Conservation (phyloP, 2,329 filamentous ascomycete species). For the Pseudocercospora musae region DNA sequence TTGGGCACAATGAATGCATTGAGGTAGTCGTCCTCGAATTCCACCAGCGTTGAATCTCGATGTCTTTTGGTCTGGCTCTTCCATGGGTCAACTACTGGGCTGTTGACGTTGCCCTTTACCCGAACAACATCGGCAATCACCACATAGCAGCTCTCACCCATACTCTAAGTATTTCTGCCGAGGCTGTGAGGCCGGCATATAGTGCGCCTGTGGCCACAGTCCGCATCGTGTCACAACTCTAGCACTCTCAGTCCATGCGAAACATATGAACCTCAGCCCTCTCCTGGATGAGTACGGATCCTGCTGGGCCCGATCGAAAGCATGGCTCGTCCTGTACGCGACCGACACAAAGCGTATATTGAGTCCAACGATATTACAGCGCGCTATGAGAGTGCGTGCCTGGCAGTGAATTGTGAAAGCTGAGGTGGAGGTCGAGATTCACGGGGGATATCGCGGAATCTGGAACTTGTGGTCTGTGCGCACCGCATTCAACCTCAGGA, state of each 20-base stretch:
- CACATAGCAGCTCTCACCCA: too few relatives aligned
- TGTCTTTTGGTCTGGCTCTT: neutral
- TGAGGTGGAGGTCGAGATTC: neutral
- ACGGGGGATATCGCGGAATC: neutral
- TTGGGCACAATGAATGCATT: neutral
- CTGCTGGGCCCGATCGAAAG: neutral
- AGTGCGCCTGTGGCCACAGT: neutral
- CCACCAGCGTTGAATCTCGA: neutral
- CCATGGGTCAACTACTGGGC: neutral
- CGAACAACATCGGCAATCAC: too few relatives aligned
- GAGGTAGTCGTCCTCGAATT: too few relatives aligned
- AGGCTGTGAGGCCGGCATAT: neutral
- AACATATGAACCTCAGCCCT: neutral
- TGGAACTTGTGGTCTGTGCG: neutral
- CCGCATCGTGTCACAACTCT: neutral
- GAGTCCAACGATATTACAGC: neutral
- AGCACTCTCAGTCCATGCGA: neutral
- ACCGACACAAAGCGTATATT: neutral
- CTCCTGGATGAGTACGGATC: neutral
- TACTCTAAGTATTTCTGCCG: neutral
- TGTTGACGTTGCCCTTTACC: too few relatives aligned
- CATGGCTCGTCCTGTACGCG: neutral
- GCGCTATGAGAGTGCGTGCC: too few relatives aligned
- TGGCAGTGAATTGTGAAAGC: neutral
- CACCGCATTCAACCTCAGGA: neutral